Base-by-base conservation (phyloP, 192 early-diverging fungal species). In the Pilaira anomala region DNA sequence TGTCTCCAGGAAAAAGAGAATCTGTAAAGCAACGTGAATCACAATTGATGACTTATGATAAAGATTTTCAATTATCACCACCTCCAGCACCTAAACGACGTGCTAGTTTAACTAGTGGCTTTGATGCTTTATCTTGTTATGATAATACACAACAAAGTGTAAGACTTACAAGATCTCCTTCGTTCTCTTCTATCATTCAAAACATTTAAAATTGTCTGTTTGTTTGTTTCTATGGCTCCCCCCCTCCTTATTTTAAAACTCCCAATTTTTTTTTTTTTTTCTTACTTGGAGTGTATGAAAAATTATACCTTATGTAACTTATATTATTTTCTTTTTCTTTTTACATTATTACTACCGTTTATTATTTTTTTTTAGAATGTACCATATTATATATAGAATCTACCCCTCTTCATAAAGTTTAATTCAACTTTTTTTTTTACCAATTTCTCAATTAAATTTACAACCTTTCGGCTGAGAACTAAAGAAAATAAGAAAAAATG, bases 51-150 rank as follows among this genome's bases (percentile, higher is more conserved):
- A 49, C 46, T 16, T 62, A 49, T 16, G 46, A 62, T 19, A 48
- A 62, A 49, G 60, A 49, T 36, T 48, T 49, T 26, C n/a, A 62
- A 22, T 25, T 36, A 6, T 62, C 60, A 22, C 44, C 60, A 30
- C 29, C 30, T 49, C 33, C 33, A 9, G 33, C 33, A 4, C 60
- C 46, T 21, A 49, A 62, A 30, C 46, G 59, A 60, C 42, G 59
- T 29, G 13, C 39, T 13, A 58, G 56, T 42, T 26, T 58, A 16
- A 41, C 56, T 24, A 22, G 29, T 22, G 29, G 29, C 21, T 58
- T 58, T 58, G 56, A 58, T 24, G 18, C 56, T 18, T 22, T 58
- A 36, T 25, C 56, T 13, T 48, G 25, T 48, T 60, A 48, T 48
- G 46, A 19, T 48, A 21, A 30, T 25, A 29, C 59, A 21, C 16